Percentiles rank a stretch among this genome's conserved stretches.
Conservation (phyloP, 179 eudicot genomes). For the Monotropa hypopitys region DNA sequence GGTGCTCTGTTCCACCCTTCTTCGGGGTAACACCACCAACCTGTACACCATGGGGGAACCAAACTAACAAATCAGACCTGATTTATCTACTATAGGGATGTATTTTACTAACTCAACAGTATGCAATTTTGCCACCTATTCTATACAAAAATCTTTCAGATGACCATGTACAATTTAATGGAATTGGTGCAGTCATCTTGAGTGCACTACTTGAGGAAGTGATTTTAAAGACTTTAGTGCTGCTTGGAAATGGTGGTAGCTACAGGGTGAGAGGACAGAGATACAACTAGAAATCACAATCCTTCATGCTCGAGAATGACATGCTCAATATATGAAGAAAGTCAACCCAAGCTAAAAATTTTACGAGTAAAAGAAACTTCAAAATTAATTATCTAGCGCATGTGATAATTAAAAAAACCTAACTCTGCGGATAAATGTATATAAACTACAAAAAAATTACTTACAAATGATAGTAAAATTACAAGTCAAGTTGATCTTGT, state of each 20-base stretch:
- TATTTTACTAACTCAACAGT: neutral
- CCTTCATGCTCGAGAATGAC: neutral
- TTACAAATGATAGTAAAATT: neutral
- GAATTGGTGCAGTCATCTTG: no score
- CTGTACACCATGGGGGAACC: conserved; percentile 23
- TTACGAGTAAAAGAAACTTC: neutral
- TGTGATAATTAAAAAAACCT: neutral
- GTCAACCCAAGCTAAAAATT: neutral
- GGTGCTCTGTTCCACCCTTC: conserved; percentile 95
- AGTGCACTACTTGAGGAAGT: neutral
- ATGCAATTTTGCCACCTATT: neutral
- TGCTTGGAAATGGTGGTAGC: neutral
- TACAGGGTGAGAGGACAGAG: neutral
- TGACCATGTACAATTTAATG: no score
- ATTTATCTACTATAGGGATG: neutral
- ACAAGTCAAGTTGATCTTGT: neutral
- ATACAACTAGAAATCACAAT: neutral
- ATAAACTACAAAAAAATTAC: neutral
- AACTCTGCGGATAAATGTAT: neutral
- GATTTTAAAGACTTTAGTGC: neutral
- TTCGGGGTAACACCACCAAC: conserved; percentile 98
- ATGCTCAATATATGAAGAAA: neutral
- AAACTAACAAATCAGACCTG: neutral
- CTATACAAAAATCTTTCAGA: no score
- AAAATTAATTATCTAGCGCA: neutral